Evolutionary conservation across 306 rosid species (phyloP).

Genomic region (Lathyrus aphaca): DNA sequence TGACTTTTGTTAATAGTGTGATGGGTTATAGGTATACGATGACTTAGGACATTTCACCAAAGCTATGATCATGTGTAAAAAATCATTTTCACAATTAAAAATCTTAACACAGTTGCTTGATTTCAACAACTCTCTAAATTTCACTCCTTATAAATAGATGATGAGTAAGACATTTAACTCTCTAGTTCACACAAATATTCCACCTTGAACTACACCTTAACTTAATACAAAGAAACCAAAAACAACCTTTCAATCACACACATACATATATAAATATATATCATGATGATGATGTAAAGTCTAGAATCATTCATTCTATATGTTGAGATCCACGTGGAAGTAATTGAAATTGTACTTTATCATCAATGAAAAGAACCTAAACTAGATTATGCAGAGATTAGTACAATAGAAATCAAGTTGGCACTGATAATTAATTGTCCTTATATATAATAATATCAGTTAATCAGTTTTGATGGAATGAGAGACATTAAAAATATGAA

Average conservation of each 20-base stretch:
- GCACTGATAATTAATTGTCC: constrained; percentile 7
- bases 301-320: constrained; percentile 29
- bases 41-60: constrained; percentile 60
- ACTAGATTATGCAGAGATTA: constrained; percentile 37
- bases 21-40: constrained; percentile 15
- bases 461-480: constrained; percentile 3
- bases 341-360: constrained; percentile 38
- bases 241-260: constrained; percentile 30
- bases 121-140: constrained; percentile 38
- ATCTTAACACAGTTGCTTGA: constrained; percentile 43
- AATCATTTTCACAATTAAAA: constrained; percentile 43
- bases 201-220: constrained; percentile 55
- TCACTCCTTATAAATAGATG: constrained; percentile 29
- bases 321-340: constrained; percentile 39
- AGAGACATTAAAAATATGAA: constrained; percentile 35
- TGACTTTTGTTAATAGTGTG: constrained; percentile 45
- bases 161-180: constrained; percentile 47
- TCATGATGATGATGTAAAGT: constrained; percentile 35
- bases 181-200: constrained; percentile 40
- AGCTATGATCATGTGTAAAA: constrained; percentile 38
- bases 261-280: constrained; percentile 2
- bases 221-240: constrained; percentile 54
- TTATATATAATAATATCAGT: not conserved
- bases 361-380: constrained; percentile 33
- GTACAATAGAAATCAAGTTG: constrained; percentile 19